Evolutionary conservation across 2,329 filamentous ascomycete species (phyloP), one percentile per base, ranked within the genome.

Genomic region (Aspergillus pseudoglaucus): DNA sequence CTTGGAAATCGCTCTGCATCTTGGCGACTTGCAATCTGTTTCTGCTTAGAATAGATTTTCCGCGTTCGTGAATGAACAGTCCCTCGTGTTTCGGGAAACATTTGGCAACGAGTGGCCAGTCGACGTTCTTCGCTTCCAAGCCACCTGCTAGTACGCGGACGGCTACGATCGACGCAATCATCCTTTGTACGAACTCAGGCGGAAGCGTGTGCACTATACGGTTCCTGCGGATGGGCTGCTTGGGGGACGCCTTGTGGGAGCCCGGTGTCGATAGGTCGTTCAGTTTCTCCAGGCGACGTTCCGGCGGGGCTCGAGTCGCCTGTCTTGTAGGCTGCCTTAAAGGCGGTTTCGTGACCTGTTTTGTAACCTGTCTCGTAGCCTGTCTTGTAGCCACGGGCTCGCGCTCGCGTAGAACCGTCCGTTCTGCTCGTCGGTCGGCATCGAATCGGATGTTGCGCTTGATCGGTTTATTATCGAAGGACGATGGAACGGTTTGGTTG

Each of bases 1-100:
- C 65, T 47, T 75, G 73, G 50, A 78, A 74, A 47, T 75, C 69
- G 22, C 62, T 62, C 46, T 74, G 70, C 60, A 76, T 65, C 48
- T 71, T 71, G 2, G 64, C 58, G 23, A 76, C 59, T 38, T 73
- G 67, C 23, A 69, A 49, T 15, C 67, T 60, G 45, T 71, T 63
- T 48, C 60, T 68, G 35, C 54, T 62, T 15, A 68, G 55, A 17
- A 75, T 54, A 3, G 52, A 53, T 47, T 61, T 68, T 50, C 69
- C 75, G 38, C 64, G 59, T 1, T 65, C 60, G 37, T 66, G 59
- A 12, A 76, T 63, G 22, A 68, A 61, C n/a, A 57, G 53, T 12
- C 65, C 52, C 30, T 70, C 65, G 42, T 68, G 59, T 1, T 65
- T 61, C 2, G 71, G 73, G 48, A 75, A 75, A 44, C 68, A 58